phyloP scores from a whole-genome alignment of 768 basidiomycete genomes.

The Hortiboletus campestris region DNA sequence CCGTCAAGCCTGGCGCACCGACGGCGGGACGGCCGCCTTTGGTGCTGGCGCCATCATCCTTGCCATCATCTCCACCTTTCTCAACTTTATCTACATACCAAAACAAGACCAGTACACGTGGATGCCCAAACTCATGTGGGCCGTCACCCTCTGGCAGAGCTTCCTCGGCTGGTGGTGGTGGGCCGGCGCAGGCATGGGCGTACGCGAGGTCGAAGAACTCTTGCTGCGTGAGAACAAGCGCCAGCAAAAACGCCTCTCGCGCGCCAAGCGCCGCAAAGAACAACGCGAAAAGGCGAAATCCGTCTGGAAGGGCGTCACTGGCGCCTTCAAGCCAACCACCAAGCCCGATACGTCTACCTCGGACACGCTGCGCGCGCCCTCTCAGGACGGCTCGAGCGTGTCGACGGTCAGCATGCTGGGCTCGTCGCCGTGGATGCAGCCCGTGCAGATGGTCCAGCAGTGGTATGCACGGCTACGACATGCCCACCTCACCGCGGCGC shows the following conservation, averaged over 20 bases:
- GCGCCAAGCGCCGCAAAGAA: slow-evolving; percentile 46
- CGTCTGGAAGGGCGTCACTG: slow-evolving; percentile 58
- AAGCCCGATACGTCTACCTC: neutral
- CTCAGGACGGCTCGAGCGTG: slow-evolving; percentile 8
- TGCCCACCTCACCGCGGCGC: slow-evolving; percentile 70
- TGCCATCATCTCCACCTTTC: slow-evolving; percentile 78
- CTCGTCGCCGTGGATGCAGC: neutral
- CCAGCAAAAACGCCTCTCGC: slow-evolving; percentile 44
- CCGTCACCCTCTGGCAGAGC: slow-evolving; percentile 94
- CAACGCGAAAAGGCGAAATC: slow-evolving; percentile 53
- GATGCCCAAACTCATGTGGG: slow-evolving; percentile 88
- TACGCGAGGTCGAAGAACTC: slow-evolving; percentile 67
- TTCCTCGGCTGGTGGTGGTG: slow-evolving; percentile 99
- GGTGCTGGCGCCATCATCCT: slow-evolving; percentile 80
- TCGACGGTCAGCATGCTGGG: neutral
- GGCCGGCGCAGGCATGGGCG: slow-evolving; percentile 89
- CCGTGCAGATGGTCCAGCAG: slow-evolving; percentile 39
- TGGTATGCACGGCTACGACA: slow-evolving; percentile 63
- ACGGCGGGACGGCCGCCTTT: slow-evolving; percentile 94
- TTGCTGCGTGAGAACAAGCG: slow-evolving; percentile 54
- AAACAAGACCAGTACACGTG: slow-evolving; percentile 84
- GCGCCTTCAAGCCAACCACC: slow-evolving; percentile 38
- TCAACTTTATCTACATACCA: slow-evolving; percentile 87
- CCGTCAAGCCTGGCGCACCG: slow-evolving; percentile 90
- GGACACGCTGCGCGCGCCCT: neutral